Evolutionary conservation across 225 moss, liverwort and hornwort genomes (phyloP), one percentile per base, ranked within the genome.

Genomic region (Sphagnum contortum): DNA sequence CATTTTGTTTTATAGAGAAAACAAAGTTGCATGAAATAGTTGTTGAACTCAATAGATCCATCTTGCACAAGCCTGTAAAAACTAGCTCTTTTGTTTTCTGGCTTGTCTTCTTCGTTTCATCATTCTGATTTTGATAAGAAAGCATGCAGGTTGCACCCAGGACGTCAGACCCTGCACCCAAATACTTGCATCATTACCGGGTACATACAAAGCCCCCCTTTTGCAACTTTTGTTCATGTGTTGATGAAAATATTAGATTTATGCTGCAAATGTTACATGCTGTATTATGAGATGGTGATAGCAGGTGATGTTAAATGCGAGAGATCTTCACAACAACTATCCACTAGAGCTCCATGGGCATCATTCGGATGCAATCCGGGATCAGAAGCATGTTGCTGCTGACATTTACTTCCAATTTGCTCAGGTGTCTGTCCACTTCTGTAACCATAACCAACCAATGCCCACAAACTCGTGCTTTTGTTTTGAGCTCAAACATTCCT

Each of bases 371-470:
- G 63, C 79, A 10, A 87, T 87, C 66, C 79, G 75, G 65, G 85
- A 94, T 61, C 88, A 91, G 59, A 91, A 85, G 72, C 73, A 76
- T 64, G 81, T 91, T 4, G 87, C 85, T 2, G 85, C 88, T 46
- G 87, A 91, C 63, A 89, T 94, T 68, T 94, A 87, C 60, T 87
- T 87, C 59, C 81, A 94, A 61, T 94, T 94, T 74, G 84, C 91
- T 55, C 84, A 94, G 85, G 94, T 91, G 65, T 49, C 46, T 29
- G 29, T 29, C 29, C 29, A 29, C 2, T 50, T 56, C n/a, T 56
- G 55, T n/a, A 9, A 56, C 55, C 55, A 9, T 56, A n/a, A 9
- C 29, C 29, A 29, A 29, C 29, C 29, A 29, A 29, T 29, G 29
- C 29, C 29, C 29, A 29, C 29, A 29, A 29, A 29, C 29, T 29